These are phyloP conservation scores for Tolypocladium amazonense DNA, from an alignment of 2,329 filamentous ascomycete genomes.

Conservation along the genomic window DNA sequence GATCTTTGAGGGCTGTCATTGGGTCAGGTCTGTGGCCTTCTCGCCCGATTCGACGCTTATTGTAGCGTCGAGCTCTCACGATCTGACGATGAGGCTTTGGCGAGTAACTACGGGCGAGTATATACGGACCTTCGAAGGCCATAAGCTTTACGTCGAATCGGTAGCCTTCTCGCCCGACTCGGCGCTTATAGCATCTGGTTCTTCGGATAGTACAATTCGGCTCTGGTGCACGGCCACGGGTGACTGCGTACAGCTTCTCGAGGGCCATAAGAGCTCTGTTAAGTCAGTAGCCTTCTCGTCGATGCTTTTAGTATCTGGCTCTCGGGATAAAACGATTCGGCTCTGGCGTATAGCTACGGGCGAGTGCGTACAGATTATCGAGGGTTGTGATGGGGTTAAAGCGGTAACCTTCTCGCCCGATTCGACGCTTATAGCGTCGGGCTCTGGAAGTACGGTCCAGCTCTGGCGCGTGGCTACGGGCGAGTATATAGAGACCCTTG, in stretches of 20 bases:
- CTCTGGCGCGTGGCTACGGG: too few species aligned
- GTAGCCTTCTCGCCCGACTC: constrained; percentile 4
- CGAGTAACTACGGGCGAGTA: neutral
- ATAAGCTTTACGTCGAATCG: neutral
- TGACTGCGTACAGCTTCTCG: neutral
- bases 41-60: neutral
- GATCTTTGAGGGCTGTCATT: neutral
- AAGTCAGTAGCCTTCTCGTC: neutral
- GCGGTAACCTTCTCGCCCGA: too few species aligned
- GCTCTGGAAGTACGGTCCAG: too few species aligned
- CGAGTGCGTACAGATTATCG: neutral
- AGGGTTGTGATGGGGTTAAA: neutral
- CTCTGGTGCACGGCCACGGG: neutral
- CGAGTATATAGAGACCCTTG: too few species aligned
- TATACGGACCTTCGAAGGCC: neutral
- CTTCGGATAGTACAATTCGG: neutral
- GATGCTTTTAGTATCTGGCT: neutral
- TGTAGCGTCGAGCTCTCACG: neutral
- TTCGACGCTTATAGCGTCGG: too few species aligned
- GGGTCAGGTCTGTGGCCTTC: neutral
- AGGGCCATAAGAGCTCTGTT: neutral
- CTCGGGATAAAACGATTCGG: neutral
- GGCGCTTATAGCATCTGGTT: constrained; percentile 1
- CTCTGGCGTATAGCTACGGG: neutral
- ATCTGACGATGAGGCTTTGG: neutral